Percentiles rank a stretch among this genome's conserved stretches.
phyloP scores from a whole-genome alignment of 2,329 filamentous ascomycete genomes.

The Microthyrium microscopicum region DNA sequence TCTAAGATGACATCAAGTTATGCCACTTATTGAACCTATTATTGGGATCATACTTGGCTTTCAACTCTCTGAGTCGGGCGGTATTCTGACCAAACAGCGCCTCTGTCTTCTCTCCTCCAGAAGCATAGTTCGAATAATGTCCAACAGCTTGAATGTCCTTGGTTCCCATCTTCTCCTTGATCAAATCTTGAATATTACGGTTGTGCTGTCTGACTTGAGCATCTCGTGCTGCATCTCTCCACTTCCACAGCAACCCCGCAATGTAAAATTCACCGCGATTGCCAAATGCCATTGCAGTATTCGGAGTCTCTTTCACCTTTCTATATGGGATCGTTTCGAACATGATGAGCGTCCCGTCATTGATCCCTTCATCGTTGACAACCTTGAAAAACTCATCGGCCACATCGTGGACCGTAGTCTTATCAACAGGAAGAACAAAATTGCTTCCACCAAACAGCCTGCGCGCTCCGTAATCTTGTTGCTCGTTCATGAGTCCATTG shows the following conservation, averaged over 20 bases:
- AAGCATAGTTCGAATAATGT: not conserved
- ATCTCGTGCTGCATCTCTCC: constrained; percentile 4
- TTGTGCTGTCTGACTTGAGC: not conserved
- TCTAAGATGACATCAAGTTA: too few species aligned
- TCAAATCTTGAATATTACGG: not conserved
- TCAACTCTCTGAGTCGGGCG: constrained; percentile 17
- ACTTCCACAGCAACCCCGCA: constrained; percentile 3
- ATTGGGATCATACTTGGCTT: constrained; percentile 19
- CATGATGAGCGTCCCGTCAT: constrained; percentile 10
- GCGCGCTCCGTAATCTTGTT: not conserved
- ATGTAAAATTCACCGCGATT: constrained; percentile 12
- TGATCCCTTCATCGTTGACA: constrained; percentile 8
- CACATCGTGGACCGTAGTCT: not conserved
- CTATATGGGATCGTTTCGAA: constrained; percentile 11
- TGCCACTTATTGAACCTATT: too few species aligned
- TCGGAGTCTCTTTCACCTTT: constrained; percentile 10
- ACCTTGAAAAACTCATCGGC: not conserved
- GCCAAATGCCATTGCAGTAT: constrained; percentile 13
- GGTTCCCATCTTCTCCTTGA: not conserved
- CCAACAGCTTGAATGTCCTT: not conserved
- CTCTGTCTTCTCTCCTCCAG: constrained; percentile 14
- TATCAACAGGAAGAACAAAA: not conserved
- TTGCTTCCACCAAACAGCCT: not conserved
- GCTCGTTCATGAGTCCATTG: not conserved
- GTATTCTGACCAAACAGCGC: constrained; percentile 18